A percentile compares a stretch with the other conserved stretches of the same genome.
Conservation (phyloP, 2,329 filamentous ascomycete species). For the Aciculosporium take region DNA sequence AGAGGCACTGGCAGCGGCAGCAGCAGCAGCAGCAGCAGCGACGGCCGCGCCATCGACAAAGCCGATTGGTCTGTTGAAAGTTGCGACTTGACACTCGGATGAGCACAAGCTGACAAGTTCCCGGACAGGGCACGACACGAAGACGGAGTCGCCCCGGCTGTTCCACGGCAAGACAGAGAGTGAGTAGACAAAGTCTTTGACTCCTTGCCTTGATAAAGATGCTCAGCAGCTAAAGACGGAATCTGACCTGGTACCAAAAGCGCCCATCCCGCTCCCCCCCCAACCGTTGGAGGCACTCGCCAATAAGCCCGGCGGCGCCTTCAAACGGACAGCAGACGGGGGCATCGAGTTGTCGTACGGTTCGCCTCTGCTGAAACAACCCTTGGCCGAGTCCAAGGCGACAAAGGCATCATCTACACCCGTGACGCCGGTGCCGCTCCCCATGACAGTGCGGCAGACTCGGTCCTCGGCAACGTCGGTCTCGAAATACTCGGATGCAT, state of each 20-base stretch:
- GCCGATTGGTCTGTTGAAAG: not conserved
- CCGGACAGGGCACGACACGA: not conserved
- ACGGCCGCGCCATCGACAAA: not conserved
- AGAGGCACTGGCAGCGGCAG: not conserved
- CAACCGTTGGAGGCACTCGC: not conserved
- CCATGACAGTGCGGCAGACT: not conserved
- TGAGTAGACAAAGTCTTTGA: not conserved
- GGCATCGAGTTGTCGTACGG: not conserved
- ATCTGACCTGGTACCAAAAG: not conserved
- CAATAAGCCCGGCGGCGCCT: not conserved
- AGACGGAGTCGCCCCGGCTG: not conserved
- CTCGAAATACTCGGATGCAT: not conserved
- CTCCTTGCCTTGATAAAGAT: not conserved
- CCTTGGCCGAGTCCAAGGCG: not conserved
- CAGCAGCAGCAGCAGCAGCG: not conserved
- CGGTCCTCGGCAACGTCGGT: not conserved
- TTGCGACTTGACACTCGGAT: not conserved
- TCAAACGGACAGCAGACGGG: not conserved
- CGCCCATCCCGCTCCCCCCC: constrained; percentile 1
- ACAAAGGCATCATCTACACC: not conserved
- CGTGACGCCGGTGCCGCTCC: constrained; percentile 1
- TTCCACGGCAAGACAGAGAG: not conserved
- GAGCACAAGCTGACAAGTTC: not conserved
- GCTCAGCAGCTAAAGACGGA: not conserved
- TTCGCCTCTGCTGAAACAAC: not conserved